Conservation (phyloP, 768 basidiomycete genomes). For the Russula sp. region DNA sequence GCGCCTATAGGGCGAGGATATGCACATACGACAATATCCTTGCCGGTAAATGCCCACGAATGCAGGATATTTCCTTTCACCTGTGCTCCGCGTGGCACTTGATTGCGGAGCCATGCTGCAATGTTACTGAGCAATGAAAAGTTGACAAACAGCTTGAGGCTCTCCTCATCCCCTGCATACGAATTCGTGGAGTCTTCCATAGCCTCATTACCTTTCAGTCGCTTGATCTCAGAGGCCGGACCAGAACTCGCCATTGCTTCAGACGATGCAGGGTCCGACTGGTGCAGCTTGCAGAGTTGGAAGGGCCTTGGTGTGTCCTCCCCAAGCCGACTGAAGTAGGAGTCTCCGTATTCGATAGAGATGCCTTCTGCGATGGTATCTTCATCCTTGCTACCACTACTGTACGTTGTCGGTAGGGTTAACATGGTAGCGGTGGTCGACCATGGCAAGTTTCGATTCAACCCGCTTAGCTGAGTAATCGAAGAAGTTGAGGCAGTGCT, state of each 20-base stretch:
- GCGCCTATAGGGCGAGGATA: neutral
- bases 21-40: slow-evolving; percentile 78
- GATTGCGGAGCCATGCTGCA: slow-evolving; percentile 83
- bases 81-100: slow-evolving; percentile 79
- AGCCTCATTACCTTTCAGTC: slow-evolving; percentile 29
- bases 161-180: slow-evolving; percentile 45
- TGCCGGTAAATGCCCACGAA: slow-evolving; percentile 85
- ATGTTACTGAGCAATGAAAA: slow-evolving; percentile 82
- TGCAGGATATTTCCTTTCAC: slow-evolving; percentile 92
- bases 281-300: slow-evolving; percentile 2
- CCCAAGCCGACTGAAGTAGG: neutral
- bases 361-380: slow-evolving; percentile 2
- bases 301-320: neutral
- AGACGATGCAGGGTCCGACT: slow-evolving; percentile 8
- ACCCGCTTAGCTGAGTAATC: slow-evolving; percentile 3
- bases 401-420: slow-evolving; percentile 9
- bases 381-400: neutral
- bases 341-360: neutral
- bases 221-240: slow-evolving; percentile 16
- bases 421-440: slow-evolving; percentile 17
- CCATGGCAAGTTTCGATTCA: slow-evolving; percentile 17
- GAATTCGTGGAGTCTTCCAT: slow-evolving; percentile 28
- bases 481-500: slow-evolving; percentile 16
- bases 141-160: slow-evolving; percentile 77
- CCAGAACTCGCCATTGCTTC: slow-evolving; percentile 19